A percentile compares a stretch with the other conserved stretches of the same genome.
Evolutionary conservation across 2,329 filamentous ascomycete genomes (phyloP).

Genomic region (Thelonectria olida): DNA sequence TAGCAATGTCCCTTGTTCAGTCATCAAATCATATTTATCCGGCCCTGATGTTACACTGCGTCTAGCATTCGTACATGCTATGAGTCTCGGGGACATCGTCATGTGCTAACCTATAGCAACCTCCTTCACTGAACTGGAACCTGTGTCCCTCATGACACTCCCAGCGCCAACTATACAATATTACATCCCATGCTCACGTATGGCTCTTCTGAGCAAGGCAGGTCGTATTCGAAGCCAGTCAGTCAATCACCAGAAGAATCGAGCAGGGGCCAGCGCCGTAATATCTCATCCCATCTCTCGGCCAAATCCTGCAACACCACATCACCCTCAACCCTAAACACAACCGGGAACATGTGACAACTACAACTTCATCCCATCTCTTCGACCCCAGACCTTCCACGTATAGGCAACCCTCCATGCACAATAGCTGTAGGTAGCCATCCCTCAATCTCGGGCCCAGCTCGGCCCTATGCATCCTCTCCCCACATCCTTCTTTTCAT

Average conservation of each 20-base stretch:
- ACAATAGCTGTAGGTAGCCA: background rate
- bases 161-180: background rate
- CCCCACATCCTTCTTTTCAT: constrained; percentile 18
- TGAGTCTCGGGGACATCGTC: background rate
- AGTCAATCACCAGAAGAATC: background rate
- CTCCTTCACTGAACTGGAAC: too few species aligned
- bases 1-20: background rate
- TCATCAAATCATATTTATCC: background rate
- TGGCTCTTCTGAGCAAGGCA: background rate
- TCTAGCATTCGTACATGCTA: background rate
- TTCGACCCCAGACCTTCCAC: constrained; percentile 20
- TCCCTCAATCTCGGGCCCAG: constrained; percentile 35
- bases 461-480: constrained; percentile 30
- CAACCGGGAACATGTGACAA: constrained; percentile 9
- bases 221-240: background rate
- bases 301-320: background rate
- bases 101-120: background rate
- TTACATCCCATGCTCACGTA: background rate
- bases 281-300: background rate
- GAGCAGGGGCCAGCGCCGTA: background rate
- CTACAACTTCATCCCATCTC: background rate
- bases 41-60: background rate
- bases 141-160: too few species aligned
- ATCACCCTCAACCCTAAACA: background rate
- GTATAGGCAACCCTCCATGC: constrained; percentile 14